Conservation (phyloP, 768 basidiomycete species). For the Lentinula sp. region DNA sequence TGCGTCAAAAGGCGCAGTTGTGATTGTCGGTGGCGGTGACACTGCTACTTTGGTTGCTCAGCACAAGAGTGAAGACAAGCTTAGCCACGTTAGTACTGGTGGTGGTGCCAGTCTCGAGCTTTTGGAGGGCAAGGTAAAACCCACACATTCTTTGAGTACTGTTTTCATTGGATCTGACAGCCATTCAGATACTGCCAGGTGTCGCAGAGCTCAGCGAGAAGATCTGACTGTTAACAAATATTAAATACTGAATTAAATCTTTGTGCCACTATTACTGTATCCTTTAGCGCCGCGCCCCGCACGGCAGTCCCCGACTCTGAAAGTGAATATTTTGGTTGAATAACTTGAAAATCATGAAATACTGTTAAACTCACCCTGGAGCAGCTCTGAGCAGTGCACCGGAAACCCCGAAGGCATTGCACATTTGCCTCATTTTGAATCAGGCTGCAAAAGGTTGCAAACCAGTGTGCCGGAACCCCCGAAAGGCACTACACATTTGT, state of each 20-base stretch:
- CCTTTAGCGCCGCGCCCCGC: no score
- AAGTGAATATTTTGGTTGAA: no score
- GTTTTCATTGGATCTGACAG: constrained; percentile 8
- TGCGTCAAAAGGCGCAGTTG: constrained; percentile 77
- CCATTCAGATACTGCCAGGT: constrained; percentile 71
- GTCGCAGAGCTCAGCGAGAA: constrained; percentile 89
- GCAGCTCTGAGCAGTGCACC: no score
- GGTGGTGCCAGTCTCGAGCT: constrained; percentile 92
- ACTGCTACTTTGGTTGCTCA: constrained; percentile 96
- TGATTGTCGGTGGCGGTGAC: constrained; percentile 95
- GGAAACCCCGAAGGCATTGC: no score
- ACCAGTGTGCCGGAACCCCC: no score
- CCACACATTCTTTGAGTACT: not conserved
- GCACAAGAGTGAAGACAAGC: constrained; percentile 73
- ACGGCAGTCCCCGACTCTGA: no score
- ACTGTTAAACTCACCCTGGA: no score
- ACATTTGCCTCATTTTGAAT: no score
- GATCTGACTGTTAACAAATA: constrained; percentile 21
- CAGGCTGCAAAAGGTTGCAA: no score
- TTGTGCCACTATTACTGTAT: no score
- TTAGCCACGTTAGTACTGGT: constrained; percentile 96
- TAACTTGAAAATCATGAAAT: no score
- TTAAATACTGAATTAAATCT: not conserved
- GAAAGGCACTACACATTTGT: no score
- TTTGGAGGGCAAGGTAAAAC: constrained; percentile 88